phyloP scores from a whole-genome alignment of 306 rosid genomes.

The Pueraria montana region DNA sequence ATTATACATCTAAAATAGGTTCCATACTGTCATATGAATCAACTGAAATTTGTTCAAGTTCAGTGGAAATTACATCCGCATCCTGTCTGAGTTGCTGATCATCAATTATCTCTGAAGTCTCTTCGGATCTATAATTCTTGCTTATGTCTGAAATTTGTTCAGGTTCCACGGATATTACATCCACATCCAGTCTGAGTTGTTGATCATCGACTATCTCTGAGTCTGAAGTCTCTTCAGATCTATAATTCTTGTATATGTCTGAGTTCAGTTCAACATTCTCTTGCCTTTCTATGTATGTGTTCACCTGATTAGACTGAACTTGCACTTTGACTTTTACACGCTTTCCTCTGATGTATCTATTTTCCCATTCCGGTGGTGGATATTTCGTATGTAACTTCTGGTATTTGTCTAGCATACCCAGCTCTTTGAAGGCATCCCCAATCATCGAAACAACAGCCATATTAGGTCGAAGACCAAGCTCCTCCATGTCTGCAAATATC shows the following conservation, averaged over 20 bases:
- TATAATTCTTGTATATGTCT: constrained; percentile 38
- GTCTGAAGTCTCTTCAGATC: constrained; percentile 46
- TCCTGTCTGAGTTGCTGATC: constrained; percentile 53
- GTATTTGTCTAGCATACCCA: constrained; percentile 84
- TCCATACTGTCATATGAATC: constrained; percentile 49
- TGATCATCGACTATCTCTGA: constrained; percentile 47
- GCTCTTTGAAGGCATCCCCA: constrained; percentile 81
- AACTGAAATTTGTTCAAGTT: constrained; percentile 49
- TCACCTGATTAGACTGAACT: constrained; percentile 35
- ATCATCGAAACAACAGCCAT: constrained; percentile 63
- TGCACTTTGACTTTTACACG: constrained; percentile 67
- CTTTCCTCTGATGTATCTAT: constrained; percentile 75
- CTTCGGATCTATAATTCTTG: constrained; percentile 43
- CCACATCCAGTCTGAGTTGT: constrained; percentile 47
- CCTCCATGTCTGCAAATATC: constrained; percentile 99
- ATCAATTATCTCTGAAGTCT: constrained; percentile 43
- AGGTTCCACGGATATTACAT: constrained; percentile 42
- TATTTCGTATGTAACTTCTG: constrained; percentile 72
- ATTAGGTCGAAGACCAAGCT: constrained; percentile 81
- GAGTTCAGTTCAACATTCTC: constrained; percentile 40
- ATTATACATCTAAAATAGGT: constrained; percentile 36
- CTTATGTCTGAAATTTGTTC: constrained; percentile 47
- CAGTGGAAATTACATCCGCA: constrained; percentile 40
- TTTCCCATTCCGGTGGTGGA: constrained; percentile 83
- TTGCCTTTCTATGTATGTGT: constrained; percentile 27